Percentiles rank a stretch among this genome's conserved stretches.
These are phyloP conservation scores for Apiospora malaysiana DNA, from an alignment of 2,329 filamentous ascomycete species.

Conservation along the genomic window DNA sequence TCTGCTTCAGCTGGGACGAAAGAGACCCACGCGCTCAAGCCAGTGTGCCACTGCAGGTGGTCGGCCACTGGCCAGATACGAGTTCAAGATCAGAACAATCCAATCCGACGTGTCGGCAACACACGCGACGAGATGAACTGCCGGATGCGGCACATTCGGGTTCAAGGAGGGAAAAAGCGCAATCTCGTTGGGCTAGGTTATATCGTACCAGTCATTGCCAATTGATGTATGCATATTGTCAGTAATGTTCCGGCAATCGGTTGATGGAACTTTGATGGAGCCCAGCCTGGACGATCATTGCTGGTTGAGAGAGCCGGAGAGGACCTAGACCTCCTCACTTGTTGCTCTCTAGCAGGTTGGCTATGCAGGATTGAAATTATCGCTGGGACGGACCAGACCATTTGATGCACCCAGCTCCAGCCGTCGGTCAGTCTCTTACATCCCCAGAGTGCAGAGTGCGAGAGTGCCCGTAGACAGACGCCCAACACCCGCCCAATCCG, in stretches of 20 bases:
- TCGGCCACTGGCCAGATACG: background rate
- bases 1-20: background rate
- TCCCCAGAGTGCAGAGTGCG: too few relatives aligned
- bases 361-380: background rate
- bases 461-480: background rate
- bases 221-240: conserved; percentile 7
- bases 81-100: background rate
- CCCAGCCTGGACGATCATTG: background rate
- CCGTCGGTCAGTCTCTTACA: background rate
- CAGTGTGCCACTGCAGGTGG: too few relatives aligned
- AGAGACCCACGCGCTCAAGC: background rate
- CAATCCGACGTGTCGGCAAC: background rate
- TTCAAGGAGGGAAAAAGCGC: background rate
- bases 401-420: background rate
- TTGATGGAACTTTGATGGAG: background rate
- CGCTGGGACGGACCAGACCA: background rate
- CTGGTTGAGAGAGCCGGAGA: background rate
- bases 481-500: background rate
- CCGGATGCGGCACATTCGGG: background rate
- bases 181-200: conserved; percentile 5
- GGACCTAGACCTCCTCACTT: conserved; percentile 11
- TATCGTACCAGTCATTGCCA: conserved; percentile 1
- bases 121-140: conserved; percentile 11
- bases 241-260: background rate
- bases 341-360: background rate